phyloP scores from a whole-genome alignment of 768 basidiomycete species.

The Cystofilobasidium macerans region DNA sequence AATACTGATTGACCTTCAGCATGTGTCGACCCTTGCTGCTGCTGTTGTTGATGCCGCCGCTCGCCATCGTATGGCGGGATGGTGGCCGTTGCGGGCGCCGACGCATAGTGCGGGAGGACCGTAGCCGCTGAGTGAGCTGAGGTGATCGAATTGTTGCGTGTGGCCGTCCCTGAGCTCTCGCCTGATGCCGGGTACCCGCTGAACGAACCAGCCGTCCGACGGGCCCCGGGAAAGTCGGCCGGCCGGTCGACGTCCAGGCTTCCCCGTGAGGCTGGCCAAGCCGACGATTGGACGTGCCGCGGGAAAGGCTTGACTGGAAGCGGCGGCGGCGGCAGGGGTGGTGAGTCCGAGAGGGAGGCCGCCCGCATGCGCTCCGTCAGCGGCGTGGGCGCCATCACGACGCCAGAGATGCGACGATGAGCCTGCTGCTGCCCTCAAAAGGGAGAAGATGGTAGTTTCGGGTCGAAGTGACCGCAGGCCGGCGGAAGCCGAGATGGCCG shows the following conservation, averaged over 20 bases:
- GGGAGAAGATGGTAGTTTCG: too few relatives aligned
- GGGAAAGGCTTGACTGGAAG: background rate
- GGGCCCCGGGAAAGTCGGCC: background rate
- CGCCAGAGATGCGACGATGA: too few relatives aligned
- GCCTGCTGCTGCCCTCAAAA: too few relatives aligned
- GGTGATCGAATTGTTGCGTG: conserved; percentile 1
- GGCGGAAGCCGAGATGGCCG: background rate
- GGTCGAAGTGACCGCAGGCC: too few relatives aligned
- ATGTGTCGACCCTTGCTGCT: too few relatives aligned
- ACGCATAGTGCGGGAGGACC: background rate
- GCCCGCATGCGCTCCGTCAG: background rate
- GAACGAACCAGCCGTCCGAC: background rate
- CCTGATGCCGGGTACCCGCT: background rate
- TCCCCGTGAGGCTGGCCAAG: background rate
- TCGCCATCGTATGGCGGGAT: too few relatives aligned
- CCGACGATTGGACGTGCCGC: background rate
- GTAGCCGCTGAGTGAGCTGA: background rate
- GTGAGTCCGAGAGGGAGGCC: background rate
- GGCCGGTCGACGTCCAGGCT: background rate
- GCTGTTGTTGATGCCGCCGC: too few relatives aligned
- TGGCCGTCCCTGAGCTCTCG: background rate
- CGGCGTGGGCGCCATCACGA: background rate
- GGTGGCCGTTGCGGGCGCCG: background rate
- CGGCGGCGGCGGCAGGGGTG: conserved; percentile 3
- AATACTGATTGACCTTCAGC: too few relatives aligned